These are phyloP conservation scores for Glycine soja DNA, from an alignment of 306 rosid species.

Conservation along the genomic window DNA sequence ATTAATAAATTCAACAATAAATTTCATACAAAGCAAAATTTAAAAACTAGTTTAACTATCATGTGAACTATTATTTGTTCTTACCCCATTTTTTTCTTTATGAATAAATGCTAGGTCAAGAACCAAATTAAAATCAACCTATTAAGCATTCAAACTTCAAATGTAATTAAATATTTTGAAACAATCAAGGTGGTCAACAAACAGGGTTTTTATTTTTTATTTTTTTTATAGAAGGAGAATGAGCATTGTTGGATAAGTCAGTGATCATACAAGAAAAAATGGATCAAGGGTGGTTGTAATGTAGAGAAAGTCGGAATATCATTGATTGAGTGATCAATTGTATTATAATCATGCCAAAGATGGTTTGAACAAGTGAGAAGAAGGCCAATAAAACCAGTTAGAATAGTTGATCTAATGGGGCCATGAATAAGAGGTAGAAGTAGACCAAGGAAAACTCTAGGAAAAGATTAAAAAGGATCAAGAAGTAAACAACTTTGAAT, in stretches of 20 bases:
- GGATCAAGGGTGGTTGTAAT: background rate
- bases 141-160: background rate
- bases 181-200: background rate
- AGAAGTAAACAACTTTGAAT: background rate
- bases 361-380: background rate
- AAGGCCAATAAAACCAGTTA: background rate
- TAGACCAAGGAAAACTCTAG: background rate
- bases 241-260: background rate
- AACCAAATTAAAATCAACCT: background rate
- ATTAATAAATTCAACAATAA: background rate
- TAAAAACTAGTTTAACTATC: background rate
- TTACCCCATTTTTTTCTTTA: background rate
- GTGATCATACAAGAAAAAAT: constrained; percentile 1
- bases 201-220: background rate
- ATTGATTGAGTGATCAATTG: background rate
- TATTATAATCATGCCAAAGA: background rate
- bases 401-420: background rate
- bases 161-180: background rate
- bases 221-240: background rate
- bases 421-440: background rate
- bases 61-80: background rate
- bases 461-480: background rate
- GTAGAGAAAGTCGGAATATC: background rate
- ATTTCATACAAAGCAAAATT: background rate
- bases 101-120: background rate